Evolutionary conservation across 1,284 basidiomycete genomes (phyloP).

Genomic region (Volvariella volvacea): DNA sequence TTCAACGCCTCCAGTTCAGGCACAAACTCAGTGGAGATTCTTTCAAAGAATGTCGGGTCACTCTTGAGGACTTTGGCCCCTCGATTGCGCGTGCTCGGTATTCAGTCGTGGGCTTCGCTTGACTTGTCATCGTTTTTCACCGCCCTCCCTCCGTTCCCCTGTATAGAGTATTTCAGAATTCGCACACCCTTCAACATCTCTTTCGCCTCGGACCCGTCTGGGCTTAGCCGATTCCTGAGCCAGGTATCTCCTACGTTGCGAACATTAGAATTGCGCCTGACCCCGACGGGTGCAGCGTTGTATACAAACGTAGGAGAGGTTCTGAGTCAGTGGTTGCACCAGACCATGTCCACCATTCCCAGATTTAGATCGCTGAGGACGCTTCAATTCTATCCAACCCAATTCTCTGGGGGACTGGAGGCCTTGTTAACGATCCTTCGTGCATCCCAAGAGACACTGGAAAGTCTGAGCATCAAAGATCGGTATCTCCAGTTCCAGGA

Average conservation of each 20-base stretch:
- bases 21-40: conserved; percentile 10
- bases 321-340: conserved; percentile 25
- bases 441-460: conserved; percentile 23
- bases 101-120: conserved; percentile 29
- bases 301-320: conserved; percentile 20
- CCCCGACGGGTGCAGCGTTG: conserved; percentile 23
- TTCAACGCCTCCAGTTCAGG: conserved; percentile 12
- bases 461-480: conserved; percentile 27
- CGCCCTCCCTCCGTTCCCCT: conserved; percentile 22
- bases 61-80: conserved; percentile 27
- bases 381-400: conserved; percentile 34
- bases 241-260: conserved; percentile 22
- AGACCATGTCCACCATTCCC: conserved; percentile 16
- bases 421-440: conserved; percentile 22
- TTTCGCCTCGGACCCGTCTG: conserved; percentile 24
- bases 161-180: conserved; percentile 24
- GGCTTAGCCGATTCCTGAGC: conserved; percentile 24
- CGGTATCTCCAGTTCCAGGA: conserved; percentile 29
- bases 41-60: conserved; percentile 25
- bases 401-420: conserved; percentile 22
- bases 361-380: conserved; percentile 21
- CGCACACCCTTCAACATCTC: conserved; percentile 33
- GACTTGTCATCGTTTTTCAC: conserved; percentile 30
- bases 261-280: conserved; percentile 29
- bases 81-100: conserved; percentile 21